Evolutionary conservation across 345 rosid genomes (phyloP), one percentile per base, ranked within the genome.

Genomic region (Theobroma cacao): DNA sequence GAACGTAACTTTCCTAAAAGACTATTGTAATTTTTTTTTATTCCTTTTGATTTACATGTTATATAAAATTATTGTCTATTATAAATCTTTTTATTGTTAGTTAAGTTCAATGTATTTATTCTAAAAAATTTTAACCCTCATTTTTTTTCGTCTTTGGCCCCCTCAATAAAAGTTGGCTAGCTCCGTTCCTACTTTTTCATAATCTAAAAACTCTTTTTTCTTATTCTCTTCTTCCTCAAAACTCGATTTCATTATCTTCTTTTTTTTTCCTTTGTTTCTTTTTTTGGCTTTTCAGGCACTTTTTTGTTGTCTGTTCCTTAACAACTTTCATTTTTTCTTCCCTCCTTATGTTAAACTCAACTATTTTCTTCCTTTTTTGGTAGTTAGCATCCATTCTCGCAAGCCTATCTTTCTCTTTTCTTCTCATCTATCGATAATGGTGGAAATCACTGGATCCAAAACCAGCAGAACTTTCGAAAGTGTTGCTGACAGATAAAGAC

Each of bases 401-500:
- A 64, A 96, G 94, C 75, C 98, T 86, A 65, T 92, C 99, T 83
- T 92, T 97, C 80, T 96, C 99, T 80, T 85, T 89, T 75, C 99
- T 83, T 77, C 98, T 89, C 99, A 96, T 96, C 83, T 96, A 98
- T 28, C 99, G 93, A 79, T 92, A 96, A 97, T 96, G 90, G 74
- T 96, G 99, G 65, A 96, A 96, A 81, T 94, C 99, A 12, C 97
- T 93, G 69, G 98, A 96, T 60, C 98, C 98, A 22, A 95, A 91
- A 83, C 99, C 98, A 4, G 98, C 99, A 8, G 98, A 96, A 84
- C 99, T 96, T 17, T 98, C 98, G 1, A 98, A 96, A 50, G 99
- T 91, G 74, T 94, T 96, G 59, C 91, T 92, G 77, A 96, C 98
- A 26, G 61, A 96, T 98, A 0, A 98, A 98, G 0, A 96, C 99